Conservation (phyloP, 2,329 filamentous ascomycete species). For the Dothistroma septosporum region DNA sequence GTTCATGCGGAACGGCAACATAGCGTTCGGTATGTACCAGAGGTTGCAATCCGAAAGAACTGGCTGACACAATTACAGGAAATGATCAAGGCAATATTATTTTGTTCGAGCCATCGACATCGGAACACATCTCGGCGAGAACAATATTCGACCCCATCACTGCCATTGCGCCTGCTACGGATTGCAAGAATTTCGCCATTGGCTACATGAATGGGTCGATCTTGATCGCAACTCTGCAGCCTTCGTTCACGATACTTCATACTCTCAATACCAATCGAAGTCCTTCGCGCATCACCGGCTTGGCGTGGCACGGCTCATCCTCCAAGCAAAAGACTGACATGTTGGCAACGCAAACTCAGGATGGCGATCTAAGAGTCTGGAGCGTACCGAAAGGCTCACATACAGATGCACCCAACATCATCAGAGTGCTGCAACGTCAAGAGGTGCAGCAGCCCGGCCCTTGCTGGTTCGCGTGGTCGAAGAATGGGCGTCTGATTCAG, state of each 20-base stretch:
- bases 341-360: conserved; percentile 86
- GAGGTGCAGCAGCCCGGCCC: conserved; percentile 70
- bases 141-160: conserved; percentile 95
- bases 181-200: conserved; percentile 93
- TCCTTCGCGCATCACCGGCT: conserved; percentile 79
- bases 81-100: conserved; percentile 91
- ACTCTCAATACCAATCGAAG: conserved; percentile 79
- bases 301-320: conserved; percentile 95
- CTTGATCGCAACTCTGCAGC: conserved; percentile 81
- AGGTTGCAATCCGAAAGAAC: too few species aligned
- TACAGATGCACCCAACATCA: conserved; percentile 73
- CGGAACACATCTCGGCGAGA: conserved; percentile 83
- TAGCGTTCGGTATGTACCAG: conserved; percentile 80
- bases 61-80: conserved; percentile 50
- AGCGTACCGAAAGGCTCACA: conserved; percentile 76
- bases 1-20: conserved; percentile 97
- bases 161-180: conserved; percentile 80
- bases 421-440: conserved; percentile 75
- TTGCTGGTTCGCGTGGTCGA: conserved; percentile 98
- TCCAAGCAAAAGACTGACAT: conserved; percentile 96
- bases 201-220: conserved; percentile 96
- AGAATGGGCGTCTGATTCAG: conserved; percentile 93
- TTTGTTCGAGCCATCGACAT: conserved; percentile 86
- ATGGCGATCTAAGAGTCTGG: conserved; percentile 93
- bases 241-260: conserved; percentile 89